Base-by-base conservation (phyloP, 148 eudicot species). In the Persicaria tinctoria region DNA sequence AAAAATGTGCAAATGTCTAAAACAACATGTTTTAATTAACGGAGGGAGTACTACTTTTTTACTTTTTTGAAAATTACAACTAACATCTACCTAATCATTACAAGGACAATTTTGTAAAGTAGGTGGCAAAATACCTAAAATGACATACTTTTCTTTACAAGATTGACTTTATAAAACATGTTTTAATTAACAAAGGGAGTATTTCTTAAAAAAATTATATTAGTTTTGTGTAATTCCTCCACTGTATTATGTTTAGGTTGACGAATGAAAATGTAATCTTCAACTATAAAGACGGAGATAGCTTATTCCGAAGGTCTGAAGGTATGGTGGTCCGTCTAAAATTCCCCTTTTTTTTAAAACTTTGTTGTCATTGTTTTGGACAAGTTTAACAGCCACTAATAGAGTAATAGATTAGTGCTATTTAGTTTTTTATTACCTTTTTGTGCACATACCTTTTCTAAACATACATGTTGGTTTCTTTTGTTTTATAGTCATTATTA, bases 241-340 rank as follows among this genome's bases (percentile, higher is more conserved):
- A 4, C 27, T 41, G 48, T 69, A 16, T 69, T 27, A 20, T 79
- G 69, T 75, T 79, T 74, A 95, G 99, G 91, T 81, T 84, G 85
- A 85, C 83, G 80, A 84, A 86, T 79, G 94, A 91, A 79, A 86
- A 85, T 86, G 94, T 92, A 55, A 83, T 95, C 75, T 95, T 92
- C 91, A 90, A 84, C 82, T 95, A 95, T 84, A 84, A 77, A 75
- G 95, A 95, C 76, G 86, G 88, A 76, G 87, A 83, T 80, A 84
- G 86, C 82, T 75, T 80, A 71, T 60, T 89, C 74, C 80, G 86
- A 77, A 89, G 79, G 80, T 90, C 91, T 56, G 97, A 95, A 92
- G 93, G 99, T 95, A 77, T 74, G 68, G 51, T 49, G 62, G 68
- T 63, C 50, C 49, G 11, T 51, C 8, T 5, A 66, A 64, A 66